Base-by-base conservation (phyloP, 768 basidiomycete genomes). In the Termitomyces sp. region DNA sequence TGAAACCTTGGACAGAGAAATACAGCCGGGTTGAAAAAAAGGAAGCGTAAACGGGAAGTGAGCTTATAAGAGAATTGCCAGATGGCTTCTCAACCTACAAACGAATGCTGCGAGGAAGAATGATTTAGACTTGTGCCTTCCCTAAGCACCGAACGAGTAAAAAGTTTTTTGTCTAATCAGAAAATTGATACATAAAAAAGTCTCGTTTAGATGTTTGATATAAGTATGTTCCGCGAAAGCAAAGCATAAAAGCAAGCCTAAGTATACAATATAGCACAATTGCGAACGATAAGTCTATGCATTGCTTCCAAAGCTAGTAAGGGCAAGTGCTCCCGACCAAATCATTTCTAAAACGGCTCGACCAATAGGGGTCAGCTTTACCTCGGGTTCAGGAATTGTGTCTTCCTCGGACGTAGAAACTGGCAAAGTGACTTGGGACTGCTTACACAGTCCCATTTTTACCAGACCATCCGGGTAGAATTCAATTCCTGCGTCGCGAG, bases 391-490 rank as follows among this genome's bases (percentile, higher is more conserved):
- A 51, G 72, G 71, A n/a, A 70, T 49, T 46, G 72, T 75, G 9
- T 75, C 74, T 55, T 74, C 78, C 49, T 80, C 80, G 47, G 75
- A 75, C 3, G 52, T 7, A 20, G 52, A 54, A 7, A 51, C 56
- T 8, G 61, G 58, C 13, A 64, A 58, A 30, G 63, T 61, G 33
- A 56, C 54, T 1, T 62, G 57, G 2, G 74, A 67, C 27, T 70
- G 69, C 5, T 73, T 73, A 64, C 87, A 86, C 61, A 95, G 73
- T 0, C 91, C 91, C 57, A 95, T 78, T 69, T 85, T 83, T 63
- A 84, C 79, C 55, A 95, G 77, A 0, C 91, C 93, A 51, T 95
- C 87, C 0, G 88, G 82, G n/a, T 86, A 70, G 61, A 95, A 92
- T 69, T 91, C 85, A 53, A 95, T 81, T 4, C 91, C 91, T 0